Evolutionary conservation across 305 asterid species (phyloP).

Genomic region (Fraxinus platypoda): DNA sequence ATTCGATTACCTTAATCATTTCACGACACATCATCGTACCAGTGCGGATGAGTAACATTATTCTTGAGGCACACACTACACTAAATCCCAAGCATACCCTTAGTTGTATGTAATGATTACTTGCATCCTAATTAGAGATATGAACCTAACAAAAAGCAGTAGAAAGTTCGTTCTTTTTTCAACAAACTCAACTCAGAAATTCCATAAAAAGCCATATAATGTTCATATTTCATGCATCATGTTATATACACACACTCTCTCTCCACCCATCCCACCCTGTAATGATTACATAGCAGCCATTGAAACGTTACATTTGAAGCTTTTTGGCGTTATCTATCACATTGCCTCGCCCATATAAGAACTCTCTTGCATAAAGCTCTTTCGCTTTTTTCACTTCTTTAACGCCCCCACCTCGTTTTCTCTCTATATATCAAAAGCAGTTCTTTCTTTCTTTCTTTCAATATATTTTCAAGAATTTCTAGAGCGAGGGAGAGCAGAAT

Average conservation of each 20-base stretch:
- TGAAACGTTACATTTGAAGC: constrained; percentile 34
- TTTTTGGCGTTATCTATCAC: constrained; percentile 31
- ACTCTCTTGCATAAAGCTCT: constrained; percentile 35
- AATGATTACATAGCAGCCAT: constrained; percentile 18
- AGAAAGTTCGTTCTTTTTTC: constrained; percentile 22
- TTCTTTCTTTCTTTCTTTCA: neutral
- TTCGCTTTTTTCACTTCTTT: constrained; percentile 35
- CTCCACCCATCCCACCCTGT: neutral
- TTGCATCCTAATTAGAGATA: constrained; percentile 31
- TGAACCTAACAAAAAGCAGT: constrained; percentile 28
- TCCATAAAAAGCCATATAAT: constrained; percentile 1
- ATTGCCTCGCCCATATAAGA: constrained; percentile 20
- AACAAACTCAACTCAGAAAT: constrained; percentile 31
- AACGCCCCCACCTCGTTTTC: constrained; percentile 7
- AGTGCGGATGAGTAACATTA: neutral
- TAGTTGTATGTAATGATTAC: constrained; percentile 37
- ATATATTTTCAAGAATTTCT: neutral
- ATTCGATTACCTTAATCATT: neutral
- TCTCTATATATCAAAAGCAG: neutral
- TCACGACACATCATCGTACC: neutral
- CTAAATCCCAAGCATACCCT: neutral
- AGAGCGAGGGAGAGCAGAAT: constrained; percentile 21
- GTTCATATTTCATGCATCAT: neutral
- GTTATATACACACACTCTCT: neutral
- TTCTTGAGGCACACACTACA: neutral